Percentiles rank a stretch among this genome's conserved stretches.
Evolutionary conservation across 805 yeast genomes (phyloP).

Genomic region (Saturnispora mendoncae): DNA sequence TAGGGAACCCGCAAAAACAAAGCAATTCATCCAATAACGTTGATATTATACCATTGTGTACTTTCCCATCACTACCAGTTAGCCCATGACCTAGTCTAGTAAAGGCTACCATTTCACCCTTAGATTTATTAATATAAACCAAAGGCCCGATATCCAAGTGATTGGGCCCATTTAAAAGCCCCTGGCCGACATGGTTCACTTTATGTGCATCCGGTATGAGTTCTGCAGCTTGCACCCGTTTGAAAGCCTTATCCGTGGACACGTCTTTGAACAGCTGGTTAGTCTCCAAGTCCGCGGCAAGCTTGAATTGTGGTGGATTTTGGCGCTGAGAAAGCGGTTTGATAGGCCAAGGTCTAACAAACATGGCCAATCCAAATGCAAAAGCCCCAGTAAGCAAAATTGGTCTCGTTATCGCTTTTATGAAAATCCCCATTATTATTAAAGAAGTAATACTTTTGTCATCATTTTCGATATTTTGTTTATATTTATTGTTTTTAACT

Average conservation of each 20-base stretch:
- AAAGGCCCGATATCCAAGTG: slow-evolving; percentile 71
- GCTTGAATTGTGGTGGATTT: slow-evolving; percentile 10
- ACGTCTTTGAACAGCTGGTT: background rate
- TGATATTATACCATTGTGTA: slow-evolving; percentile 76
- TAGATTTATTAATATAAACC: slow-evolving; percentile 42
- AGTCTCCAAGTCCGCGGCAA: background rate
- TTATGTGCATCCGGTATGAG: slow-evolving; percentile 52
- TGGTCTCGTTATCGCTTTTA: slow-evolving; percentile 8
- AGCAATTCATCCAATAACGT: slow-evolving; percentile 78
- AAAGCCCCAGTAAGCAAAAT: slow-evolving; percentile 17
- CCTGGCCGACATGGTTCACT: slow-evolving; percentile 59
- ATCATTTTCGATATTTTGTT: background rate
- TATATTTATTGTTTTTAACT: no score
- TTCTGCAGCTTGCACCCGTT: slow-evolving; percentile 30
- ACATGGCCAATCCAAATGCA: slow-evolving; percentile 24
- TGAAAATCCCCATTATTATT: background rate
- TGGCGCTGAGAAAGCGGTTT: slow-evolving; percentile 11
- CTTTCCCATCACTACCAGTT: slow-evolving; percentile 59
- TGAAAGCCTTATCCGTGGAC: slow-evolving; percentile 20
- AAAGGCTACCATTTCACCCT: slow-evolving; percentile 51
- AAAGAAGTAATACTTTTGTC: background rate
- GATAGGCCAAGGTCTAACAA: slow-evolving; percentile 27
- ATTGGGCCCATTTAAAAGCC: slow-evolving; percentile 59
- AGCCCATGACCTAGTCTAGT: slow-evolving; percentile 59
- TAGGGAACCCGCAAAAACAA: slow-evolving; percentile 77